phyloP scores from a whole-genome alignment of 208 protist genomes.

The Crithidia bombi region DNA sequence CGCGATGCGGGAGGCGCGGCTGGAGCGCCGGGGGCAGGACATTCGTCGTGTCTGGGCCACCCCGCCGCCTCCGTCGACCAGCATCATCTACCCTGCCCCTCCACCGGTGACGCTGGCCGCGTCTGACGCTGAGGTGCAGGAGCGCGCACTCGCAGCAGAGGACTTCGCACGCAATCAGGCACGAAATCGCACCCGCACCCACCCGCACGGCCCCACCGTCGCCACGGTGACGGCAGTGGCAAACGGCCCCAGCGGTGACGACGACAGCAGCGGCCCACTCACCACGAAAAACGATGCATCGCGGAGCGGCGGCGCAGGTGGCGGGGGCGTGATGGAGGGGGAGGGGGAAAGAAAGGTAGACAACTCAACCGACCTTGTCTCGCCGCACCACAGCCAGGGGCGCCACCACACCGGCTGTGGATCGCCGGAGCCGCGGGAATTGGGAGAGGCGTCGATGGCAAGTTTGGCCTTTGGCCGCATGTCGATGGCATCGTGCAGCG shows the following conservation, averaged over 20 bases:
- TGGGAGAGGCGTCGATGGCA: conserved; percentile 36
- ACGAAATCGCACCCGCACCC: conserved; percentile 15
- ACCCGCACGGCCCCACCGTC: not conserved
- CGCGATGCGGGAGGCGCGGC: conserved; percentile 40
- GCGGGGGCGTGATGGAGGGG: not conserved
- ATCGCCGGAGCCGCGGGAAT: conserved; percentile 16
- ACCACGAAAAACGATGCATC: not conserved
- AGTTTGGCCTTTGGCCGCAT: conserved; percentile 51
- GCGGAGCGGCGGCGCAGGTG: not conserved
- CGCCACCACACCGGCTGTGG: not conserved
- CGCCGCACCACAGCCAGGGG: not conserved
- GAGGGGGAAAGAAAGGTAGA: not conserved
- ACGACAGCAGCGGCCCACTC: not conserved
- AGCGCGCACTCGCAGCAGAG: conserved; percentile 57
- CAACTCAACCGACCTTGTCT: not conserved
- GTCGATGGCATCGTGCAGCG: conserved; percentile 68
- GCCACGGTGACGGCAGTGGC: not conserved
- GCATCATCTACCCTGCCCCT: conserved; percentile 38
- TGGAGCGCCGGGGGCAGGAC: conserved; percentile 32
- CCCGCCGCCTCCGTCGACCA: not conserved
- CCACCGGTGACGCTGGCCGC: conserved; percentile 56
- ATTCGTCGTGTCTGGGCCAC: conserved; percentile 27
- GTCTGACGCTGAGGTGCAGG: conserved; percentile 64
- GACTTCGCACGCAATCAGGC: conserved; percentile 45
- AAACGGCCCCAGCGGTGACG: not conserved